Evolutionary conservation across 805 yeast genomes (phyloP), one percentile per base, ranked within the genome.

Genomic region (Cyberlindnera xylosilytica): DNA sequence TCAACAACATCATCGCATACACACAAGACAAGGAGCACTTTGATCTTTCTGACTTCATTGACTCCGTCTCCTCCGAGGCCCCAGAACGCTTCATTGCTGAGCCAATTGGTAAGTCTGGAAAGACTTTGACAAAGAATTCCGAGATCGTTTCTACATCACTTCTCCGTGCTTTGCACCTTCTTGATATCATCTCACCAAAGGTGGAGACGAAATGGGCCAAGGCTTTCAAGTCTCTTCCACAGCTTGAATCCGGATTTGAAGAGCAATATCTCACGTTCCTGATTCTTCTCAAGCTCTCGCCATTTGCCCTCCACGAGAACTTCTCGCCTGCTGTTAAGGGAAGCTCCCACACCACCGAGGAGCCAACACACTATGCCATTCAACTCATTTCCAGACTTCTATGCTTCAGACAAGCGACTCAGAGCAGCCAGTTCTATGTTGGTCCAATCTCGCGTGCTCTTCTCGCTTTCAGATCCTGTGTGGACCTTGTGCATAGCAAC

Each of bases 401-500:
- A 13, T 61, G 74, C 3, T 60, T 79, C 5, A 63, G 78, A 29
- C 63, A 70, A 16, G 55, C 72, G 3, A 67, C 72, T 4, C 81
- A 81, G 19, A 19, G 32, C 34, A 69, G 65, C 54, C 78, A 78
- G 20, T 68, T 68, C 30, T 81, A 78, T 63, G 73, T 74, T 34
- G 90, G 90, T 2, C 89, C 88, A 12, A 69, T 87, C 26, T 84
- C 87, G 15, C 76, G 82, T 50, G 73, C 77, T 29, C 66, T 87
- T 27, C 66, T 86, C 37, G 74, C 78, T 34, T 84, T 83, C 59
- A 74, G 89, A 56, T 81, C 88, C 16, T 78, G 79, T 42, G 59
- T 83, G 36, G 72, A 78, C 41, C 74, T 74, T 36, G 60, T 83
- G 36, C 72, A 72, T 23, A 64, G 62, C 18, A 71, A 70, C 32